phyloP scores from a whole-genome alignment of 495 filamentous ascomycete genomes.

The Penicillium atrosanguineum region DNA sequence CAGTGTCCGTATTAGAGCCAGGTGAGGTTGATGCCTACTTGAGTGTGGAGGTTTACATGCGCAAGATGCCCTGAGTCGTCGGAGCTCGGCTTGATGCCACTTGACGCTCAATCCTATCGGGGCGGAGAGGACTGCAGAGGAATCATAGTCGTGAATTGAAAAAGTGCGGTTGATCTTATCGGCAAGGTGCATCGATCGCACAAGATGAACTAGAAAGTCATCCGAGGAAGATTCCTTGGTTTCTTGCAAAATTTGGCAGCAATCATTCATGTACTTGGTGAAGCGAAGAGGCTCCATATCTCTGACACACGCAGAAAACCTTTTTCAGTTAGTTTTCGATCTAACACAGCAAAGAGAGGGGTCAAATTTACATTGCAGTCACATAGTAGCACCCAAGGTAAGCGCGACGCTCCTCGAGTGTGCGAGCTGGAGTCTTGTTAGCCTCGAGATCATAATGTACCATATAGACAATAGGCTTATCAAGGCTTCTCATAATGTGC shows the following conservation, averaged over 20 bases:
- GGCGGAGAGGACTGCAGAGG: constrained; percentile 1
- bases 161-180: constrained; percentile 11
- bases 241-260: constrained; percentile 18
- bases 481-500: constrained; percentile 13
- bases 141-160: constrained; percentile 5
- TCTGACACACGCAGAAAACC: constrained; percentile 29
- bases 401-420: constrained; percentile 26
- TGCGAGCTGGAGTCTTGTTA: constrained; percentile 14
- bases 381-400: constrained; percentile 39
- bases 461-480: constrained; percentile 24
- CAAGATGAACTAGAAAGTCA: constrained; percentile 25
- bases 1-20: not conserved
- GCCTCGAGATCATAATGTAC: constrained; percentile 9
- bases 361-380: constrained; percentile 23
- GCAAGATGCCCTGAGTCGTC: constrained; percentile 12
- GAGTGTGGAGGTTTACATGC: constrained; percentile 13
- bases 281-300: constrained; percentile 30
- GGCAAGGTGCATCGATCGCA: constrained; percentile 24
- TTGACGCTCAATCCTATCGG: constrained; percentile 22
- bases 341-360: too few relatives aligned
- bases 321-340: constrained; percentile 5
- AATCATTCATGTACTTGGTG: constrained; percentile 26
- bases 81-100: constrained; percentile 15
- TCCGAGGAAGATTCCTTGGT: constrained; percentile 19
- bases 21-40: constrained; percentile 6